A percentile compares a stretch with the other conserved stretches of the same genome.
Conservation (phyloP, 768 basidiomycete genomes). For the Rubroboletus satanas region DNA sequence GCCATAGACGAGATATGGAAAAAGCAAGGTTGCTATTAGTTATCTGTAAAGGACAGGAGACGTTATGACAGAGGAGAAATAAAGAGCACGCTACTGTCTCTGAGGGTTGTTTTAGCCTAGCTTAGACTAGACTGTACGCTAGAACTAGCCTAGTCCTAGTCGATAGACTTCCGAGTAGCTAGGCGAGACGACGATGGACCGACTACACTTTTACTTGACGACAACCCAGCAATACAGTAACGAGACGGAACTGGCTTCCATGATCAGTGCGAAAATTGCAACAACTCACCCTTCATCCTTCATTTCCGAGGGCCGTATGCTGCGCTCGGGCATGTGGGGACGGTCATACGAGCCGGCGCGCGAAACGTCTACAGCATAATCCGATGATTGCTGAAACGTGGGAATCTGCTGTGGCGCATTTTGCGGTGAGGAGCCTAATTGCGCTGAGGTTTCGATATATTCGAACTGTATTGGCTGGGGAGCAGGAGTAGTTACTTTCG, state of each 20-base stretch:
- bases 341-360: conserved; percentile 40
- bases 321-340: conserved; percentile 52
- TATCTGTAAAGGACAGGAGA: conserved; percentile 63
- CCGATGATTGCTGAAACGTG: conserved; percentile 68
- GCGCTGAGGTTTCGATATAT: conserved; percentile 2
- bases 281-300: conserved; percentile 96
- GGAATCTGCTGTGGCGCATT: conserved; percentile 66
- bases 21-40: conserved; percentile 70
- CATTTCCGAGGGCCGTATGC: conserved; percentile 84
- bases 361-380: conserved; percentile 41
- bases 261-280: conserved; percentile 7
- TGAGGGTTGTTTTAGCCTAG: conserved; percentile 61
- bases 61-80: conserved; percentile 56
- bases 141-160: conserved; percentile 72
- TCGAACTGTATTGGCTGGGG: conserved; percentile 12
- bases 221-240: conserved; percentile 25
- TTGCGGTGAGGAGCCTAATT: conserved; percentile 35
- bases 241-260: conserved; percentile 1
- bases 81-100: conserved; percentile 73
- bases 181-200: conserved; percentile 40
- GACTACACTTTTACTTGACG: conserved; percentile 37
- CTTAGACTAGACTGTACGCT: conserved; percentile 76
- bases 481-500: conserved; percentile 6
- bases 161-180: conserved; percentile 51
- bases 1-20: conserved; percentile 34